Conservation (phyloP, 805 yeast genomes). For the Tetrapisispora namnaoensis region DNA sequence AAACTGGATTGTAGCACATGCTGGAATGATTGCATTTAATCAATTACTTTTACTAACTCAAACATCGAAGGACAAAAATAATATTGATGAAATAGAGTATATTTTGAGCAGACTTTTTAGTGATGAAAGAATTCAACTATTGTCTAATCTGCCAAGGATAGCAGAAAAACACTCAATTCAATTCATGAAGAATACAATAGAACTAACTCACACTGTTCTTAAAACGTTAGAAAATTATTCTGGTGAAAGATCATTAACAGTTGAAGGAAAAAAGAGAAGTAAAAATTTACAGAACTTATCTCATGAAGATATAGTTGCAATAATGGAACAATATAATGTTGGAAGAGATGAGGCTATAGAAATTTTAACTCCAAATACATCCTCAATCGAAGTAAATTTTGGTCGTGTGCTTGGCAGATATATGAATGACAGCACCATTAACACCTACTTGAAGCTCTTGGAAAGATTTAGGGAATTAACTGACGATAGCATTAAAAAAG, state of each 20-base stretch:
- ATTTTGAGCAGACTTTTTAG: constrained; percentile 63
- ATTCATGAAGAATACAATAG: constrained; percentile 50
- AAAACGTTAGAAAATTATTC: constrained; percentile 54
- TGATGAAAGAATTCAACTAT: constrained; percentile 44
- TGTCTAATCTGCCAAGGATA: constrained; percentile 51
- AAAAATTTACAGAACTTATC: constrained; percentile 16
- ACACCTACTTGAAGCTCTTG: constrained; percentile 55
- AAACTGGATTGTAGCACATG: constrained; percentile 56
- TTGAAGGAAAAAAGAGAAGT: constrained; percentile 36
- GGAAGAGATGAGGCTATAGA: constrained; percentile 28
- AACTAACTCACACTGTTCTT: constrained; percentile 53
- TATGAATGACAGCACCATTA: constrained; percentile 44
- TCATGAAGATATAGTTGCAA: constrained; percentile 27
- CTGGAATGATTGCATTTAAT: constrained; percentile 55
- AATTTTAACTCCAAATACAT: constrained; percentile 11
- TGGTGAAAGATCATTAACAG: constrained; percentile 39
- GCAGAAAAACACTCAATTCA: constrained; percentile 56
- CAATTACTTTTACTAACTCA: constrained; percentile 44
- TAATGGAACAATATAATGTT: constrained; percentile 28
- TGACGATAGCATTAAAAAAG: constrained; percentile 49
- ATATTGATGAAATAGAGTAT: constrained; percentile 39
- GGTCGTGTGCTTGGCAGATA: constrained; percentile 16
- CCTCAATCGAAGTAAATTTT: constrained; percentile 15
- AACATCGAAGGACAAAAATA: constrained; percentile 30
- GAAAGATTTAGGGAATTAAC: constrained; percentile 52